Base-by-base conservation (phyloP, 108 stramenopile species). In the Cylindrotheca closterium region DNA sequence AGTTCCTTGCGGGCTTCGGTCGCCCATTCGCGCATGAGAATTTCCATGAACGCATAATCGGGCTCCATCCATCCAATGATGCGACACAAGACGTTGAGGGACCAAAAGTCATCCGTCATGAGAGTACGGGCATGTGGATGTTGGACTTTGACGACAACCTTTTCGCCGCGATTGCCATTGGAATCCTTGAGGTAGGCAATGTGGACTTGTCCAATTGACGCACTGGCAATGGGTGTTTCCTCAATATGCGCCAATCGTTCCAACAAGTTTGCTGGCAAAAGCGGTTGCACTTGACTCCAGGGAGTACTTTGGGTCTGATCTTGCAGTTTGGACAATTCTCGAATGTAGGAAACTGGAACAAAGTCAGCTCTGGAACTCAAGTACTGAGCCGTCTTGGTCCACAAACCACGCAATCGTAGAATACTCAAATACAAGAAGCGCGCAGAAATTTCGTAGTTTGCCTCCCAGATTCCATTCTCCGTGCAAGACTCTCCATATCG, bases 351-450 rank as follows among this genome's bases (percentile, higher is more conserved):
- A 7, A 56, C 45, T 4, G 83, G 83, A 58, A 84, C 70, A 15
- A 76, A 70, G 55, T 84, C 83, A 15, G 83, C 76, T 7, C 83
- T 77, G 23, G 67, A 49, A 22, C 63, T 61, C 33, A 84, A 24
- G 53, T 80, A 78, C 67, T 84, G 83, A n/a, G 72, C 83, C 28
- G 71, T 50, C 56, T 84, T 84, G 50, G 74, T 71, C 83, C 83
- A 84, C 15, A 84, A 69, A 1, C 83, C 83, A n/a, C 37, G 28
- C 0, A 82, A 71, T 48, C 71, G 53, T 1, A 72, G 56, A 47
- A 72, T 58, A 30, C 37, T 46, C 24, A 65, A 29, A 56, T 74
- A 74, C 31, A 74, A 46, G 45, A 67, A 74, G 5, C 73, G 42
- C 1, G 65, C 73, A 59, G 27, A 47, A 27, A 74, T 67, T 54